Evolutionary conservation across 2,329 filamentous ascomycete genomes (phyloP), one percentile per base, ranked within the genome.

Genomic region (Paracoccidioides lutzii): DNA sequence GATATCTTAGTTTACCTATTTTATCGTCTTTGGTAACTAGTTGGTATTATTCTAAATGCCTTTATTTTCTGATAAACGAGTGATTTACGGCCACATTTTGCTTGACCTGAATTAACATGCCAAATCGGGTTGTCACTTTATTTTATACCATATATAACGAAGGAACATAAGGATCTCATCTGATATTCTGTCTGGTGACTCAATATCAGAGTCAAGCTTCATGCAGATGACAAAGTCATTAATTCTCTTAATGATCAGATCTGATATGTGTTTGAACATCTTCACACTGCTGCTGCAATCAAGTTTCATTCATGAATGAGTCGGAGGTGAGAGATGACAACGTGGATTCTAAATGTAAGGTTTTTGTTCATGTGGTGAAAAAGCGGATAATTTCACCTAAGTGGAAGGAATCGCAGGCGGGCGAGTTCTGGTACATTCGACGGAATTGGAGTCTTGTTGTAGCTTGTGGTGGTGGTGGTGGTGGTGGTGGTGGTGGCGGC

Each of bases 331-430:
- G 22, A 3, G 15, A 43, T 54, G 72, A 63, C 15, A 73, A 52
- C 4, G 63, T 71, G 14, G 71, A 73, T 45, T 70, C 70, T n/a
- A 75, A 44, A 40, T 71, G 70, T 40, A 74, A 64, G 0, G 70
- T 74, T 50, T 68, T 73, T 38, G 71, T 67, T 38, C 71, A 67
- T 37, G 71, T 58, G 4, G 67, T 59, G 43, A 75, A 73, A 57
- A 75, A 75, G 8, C 71, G 69, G 22, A 69, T 64, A 65, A 74
- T 74, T 59, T 75, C 71, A 10, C 73, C 73, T 0, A 75, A 62
- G 45, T 75, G 72, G 55, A 74, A 75, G 4, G 69, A 64, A 55
- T 75, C 73, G 56, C 73, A 75, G 54, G 70, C 67, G 45, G 65
- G 68, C 5, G 71, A 72, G 44, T 74, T 73, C 45, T 63, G 69